Conservation (phyloP, 2,329 filamentous ascomycete genomes). For the Epichloe sibirici region DNA sequence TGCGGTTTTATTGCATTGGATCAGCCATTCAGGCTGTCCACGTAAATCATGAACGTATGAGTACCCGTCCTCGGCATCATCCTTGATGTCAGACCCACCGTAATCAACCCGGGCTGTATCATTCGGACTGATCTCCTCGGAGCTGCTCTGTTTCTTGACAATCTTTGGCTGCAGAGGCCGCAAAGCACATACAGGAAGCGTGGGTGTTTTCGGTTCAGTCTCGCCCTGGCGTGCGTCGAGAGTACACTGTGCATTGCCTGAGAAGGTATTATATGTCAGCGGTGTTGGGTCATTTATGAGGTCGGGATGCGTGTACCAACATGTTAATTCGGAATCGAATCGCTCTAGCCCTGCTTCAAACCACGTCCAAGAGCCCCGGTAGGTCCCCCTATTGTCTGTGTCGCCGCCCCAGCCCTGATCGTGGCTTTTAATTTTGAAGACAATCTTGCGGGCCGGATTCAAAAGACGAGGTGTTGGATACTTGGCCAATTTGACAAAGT, state of each 20-base stretch:
- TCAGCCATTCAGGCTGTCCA: slow-evolving; percentile 24
- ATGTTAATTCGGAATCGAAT: slow-evolving; percentile 27
- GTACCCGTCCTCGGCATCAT: slow-evolving; percentile 11
- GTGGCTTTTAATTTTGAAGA: slow-evolving; percentile 43
- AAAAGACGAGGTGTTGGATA: slow-evolving; percentile 28
- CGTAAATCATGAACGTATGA: slow-evolving; percentile 26
- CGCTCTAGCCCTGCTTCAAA: slow-evolving; percentile 50
- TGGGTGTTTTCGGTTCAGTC: slow-evolving; percentile 8
- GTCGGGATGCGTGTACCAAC: slow-evolving; percentile 9
- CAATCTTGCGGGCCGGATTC: slow-evolving; percentile 45
- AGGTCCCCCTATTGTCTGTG: slow-evolving; percentile 23
- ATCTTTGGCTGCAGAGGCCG: slow-evolving; percentile 24
- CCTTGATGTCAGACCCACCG: background rate
- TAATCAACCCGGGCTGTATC: background rate
- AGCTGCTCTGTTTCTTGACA: slow-evolving; percentile 1
- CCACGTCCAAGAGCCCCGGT: slow-evolving; percentile 44
- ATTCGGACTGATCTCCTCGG: background rate
- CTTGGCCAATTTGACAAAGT: slow-evolving; percentile 22
- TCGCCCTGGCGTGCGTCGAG: slow-evolving; percentile 18
- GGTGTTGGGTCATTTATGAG: background rate
- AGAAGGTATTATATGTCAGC: slow-evolving; percentile 1
- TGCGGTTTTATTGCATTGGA: slow-evolving; percentile 36
- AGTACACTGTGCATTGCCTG: slow-evolving; percentile 19
- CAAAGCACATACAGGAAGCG: slow-evolving; percentile 23
- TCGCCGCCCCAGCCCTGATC: slow-evolving; percentile 47